Base-by-base conservation (phyloP, 2,329 filamentous ascomycete species). In the Raffaelea ambrosiae region DNA sequence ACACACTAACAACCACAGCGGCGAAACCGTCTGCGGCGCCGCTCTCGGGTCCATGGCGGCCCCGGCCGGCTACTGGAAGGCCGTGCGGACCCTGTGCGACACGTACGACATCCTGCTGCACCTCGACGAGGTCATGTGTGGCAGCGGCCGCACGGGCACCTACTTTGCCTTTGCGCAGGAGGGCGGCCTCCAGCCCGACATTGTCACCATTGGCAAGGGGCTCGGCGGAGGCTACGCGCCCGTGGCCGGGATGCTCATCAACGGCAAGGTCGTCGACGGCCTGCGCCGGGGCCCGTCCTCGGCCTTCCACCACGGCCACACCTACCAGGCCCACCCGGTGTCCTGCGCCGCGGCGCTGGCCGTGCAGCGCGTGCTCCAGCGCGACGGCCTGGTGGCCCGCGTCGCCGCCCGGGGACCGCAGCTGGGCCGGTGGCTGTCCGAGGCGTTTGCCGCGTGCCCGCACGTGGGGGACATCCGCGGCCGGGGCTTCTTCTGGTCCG, bases 121-220 rank as follows among this genome's bases (percentile, higher is more conserved):
- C 41, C 65, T 91, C 0, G 88, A 93, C 57, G 87, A 91, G 45
- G 73, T 88, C 40, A 87, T 89, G 83, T 83, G 77, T 43, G 82
- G 82, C 2, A 75, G 76, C 62, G 81, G 81, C 1, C 66, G 80
- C 1, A 73, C 71, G 0, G 81, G 79, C 0, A 72, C 66, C 4
- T 62, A 83, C 54, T 75, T 86, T 63, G 76, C 78, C 2, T 86
- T 78, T 74, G 70, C 83, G 54, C 69, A 78, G 43, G 73, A 81
- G 23, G 46, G 44, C 26, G 26, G 26, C 19, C 64, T 76, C 3
- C 65, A 66, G 2, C 77, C 76, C 0, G 83, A 87, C 56, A 71
- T 88, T 4, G 74, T 83, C 59, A 79, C 80, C 0, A 65, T 85
- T 10, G 84, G 79, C 0, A 87, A 88, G 59, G 79, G 77, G 0